Base-by-base conservation (phyloP, 2,329 filamentous ascomycete species). In the Paraconiothyrium sp. region DNA sequence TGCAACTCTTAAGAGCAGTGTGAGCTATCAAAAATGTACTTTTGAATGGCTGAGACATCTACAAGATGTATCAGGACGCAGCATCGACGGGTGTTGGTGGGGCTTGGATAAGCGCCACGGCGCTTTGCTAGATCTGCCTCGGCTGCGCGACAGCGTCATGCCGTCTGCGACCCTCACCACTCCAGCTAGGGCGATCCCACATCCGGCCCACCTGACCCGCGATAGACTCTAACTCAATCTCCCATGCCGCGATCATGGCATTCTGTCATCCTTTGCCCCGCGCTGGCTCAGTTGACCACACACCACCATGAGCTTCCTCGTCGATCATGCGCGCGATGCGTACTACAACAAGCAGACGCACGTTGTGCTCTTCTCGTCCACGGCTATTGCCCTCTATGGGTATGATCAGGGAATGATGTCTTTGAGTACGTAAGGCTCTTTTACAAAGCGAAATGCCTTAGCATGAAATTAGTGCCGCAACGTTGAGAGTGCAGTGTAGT, bases 371-470 rank as follows among this genome's bases (percentile, higher is more conserved):
- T 85, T 86, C 75, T 84, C 81, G 32, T 81, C 81, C 50, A 85
- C 83, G 3, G 84, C 84, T 3, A 85, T 86, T 62, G 84, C 84
- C 57, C 79, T 86, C 51, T 85, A 86, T 78, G 83, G 84, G 48
- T 83, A 83, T 62, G 81, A 77, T 49, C 72, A 77, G 65, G 82
- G 83, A 43, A 85, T 86, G 83, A 85, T 84, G 82, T 58, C 54
- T 35, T 34, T 61, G 54, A 61, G 51, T 54, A 44, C 24, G 54
- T 46, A 35, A 46, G 14, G 13, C 11, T 11, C 24, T 14, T 16
- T 16, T 6, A 20, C 3, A 14, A 24, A 16, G 14, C 20, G 10
- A 30, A 27, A 2, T 32, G 6, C n/a, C 4, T 30, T 30, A 30
- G 27, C 27, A 30, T 30, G 27, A 30, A 30, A 30, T 30, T 4